These are phyloP conservation scores for Lecanicillium sp. DNA, from an alignment of 2,329 filamentous ascomycete species.

Conservation along the genomic window DNA sequence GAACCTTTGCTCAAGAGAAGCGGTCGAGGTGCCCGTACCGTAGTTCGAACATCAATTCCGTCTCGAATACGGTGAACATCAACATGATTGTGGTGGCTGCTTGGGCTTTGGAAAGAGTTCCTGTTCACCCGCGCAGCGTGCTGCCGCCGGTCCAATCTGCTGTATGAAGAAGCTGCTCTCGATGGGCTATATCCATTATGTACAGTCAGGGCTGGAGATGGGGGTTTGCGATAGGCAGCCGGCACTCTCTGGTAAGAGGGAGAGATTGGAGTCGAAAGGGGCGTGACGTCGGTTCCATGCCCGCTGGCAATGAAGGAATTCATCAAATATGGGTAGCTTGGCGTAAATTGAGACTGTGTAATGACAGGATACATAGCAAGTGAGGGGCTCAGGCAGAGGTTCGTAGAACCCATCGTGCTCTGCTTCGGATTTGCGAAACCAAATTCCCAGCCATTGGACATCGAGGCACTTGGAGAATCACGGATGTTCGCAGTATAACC, in stretches of 20 bases:
- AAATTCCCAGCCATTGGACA: background rate
- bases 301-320: slow-evolving; percentile 20
- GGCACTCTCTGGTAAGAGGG: slow-evolving; percentile 26
- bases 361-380: slow-evolving; percentile 30
- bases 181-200: slow-evolving; percentile 36
- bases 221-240: slow-evolving; percentile 26
- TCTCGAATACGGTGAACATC: slow-evolving; percentile 54
- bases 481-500: background rate
- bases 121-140: slow-evolving; percentile 41
- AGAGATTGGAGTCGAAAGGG: slow-evolving; percentile 25
- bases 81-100: slow-evolving; percentile 55
- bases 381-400: slow-evolving; percentile 20
- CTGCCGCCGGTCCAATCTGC: slow-evolving; percentile 41
- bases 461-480: background rate
- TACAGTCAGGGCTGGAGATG: slow-evolving; percentile 29
- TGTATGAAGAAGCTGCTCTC: slow-evolving; percentile 28
- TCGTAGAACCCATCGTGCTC: slow-evolving; percentile 12
- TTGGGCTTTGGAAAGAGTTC: slow-evolving; percentile 40
- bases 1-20: background rate
- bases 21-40: slow-evolving; percentile 42
- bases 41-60: slow-evolving; percentile 69
- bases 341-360: slow-evolving; percentile 24
- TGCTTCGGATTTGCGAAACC: slow-evolving; percentile 5
- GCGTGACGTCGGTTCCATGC: slow-evolving; percentile 16
- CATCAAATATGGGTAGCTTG: slow-evolving; percentile 25